Evolutionary conservation across 345 rosid species (phyloP), one percentile per base, ranked within the genome.

Genomic region (Tarenaya hassleriana): DNA sequence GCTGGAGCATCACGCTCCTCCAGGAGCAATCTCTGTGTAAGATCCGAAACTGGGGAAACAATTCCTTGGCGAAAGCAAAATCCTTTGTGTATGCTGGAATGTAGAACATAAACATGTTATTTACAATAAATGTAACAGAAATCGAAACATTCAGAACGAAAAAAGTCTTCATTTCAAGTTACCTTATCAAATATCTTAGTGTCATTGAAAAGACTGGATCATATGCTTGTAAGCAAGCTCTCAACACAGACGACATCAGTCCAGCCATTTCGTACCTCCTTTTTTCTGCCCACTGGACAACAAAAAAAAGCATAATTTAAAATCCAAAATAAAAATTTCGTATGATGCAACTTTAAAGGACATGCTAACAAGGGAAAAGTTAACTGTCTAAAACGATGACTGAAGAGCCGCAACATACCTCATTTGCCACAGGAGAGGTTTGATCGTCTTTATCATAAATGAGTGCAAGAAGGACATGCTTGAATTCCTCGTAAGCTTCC

Each of bases 401-500:
- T 8, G 21, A 8, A 42, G 43, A 49, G 14, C 21, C 12, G 34
- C 43, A 52, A 33, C 63, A 41, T 47, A 91, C 98, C 98, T 84
- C 94, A 75, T 76, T 77, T 8, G 88, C 83, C 65, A 87, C 96
- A 0, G 96, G 98, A 73, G 98, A 87, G 58, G 63, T 76, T 59
- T 61, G 73, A 58, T 91, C 96, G 66, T 82, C 70, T 72, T 81
- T 63, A 70, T 82, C 88, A 63, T 82, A 91, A 64, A 91, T 81
- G 49, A 87, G 78, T 35, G 95, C 88, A 71, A 91, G 92, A 69
- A 91, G 88, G 34, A 91, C 70, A 69, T 87, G 98, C 79, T 91
- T 91, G 77, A 91, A 87, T 69, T 91, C 98, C 86, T 79, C 90
- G 33, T 91, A 91, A 27, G 98, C 94, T 84, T 91, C 98, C 98